Percentiles rank a stretch among this genome's conserved stretches.
Evolutionary conservation across 306 rosid genomes (phyloP).

Genomic region (Chamaecrista fasciculata): DNA sequence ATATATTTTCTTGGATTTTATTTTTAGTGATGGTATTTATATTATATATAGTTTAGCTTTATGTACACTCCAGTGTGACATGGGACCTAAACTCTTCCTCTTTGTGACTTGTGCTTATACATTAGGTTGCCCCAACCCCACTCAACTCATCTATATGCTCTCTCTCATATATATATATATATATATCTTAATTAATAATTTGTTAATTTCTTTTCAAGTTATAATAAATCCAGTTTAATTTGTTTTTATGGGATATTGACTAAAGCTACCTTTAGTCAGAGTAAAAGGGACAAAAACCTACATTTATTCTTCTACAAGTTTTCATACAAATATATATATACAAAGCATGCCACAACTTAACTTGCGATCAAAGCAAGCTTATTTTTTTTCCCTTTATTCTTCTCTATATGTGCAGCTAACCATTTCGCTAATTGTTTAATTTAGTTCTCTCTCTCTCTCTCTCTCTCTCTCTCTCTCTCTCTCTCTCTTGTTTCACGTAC

Average conservation of each 20-base stretch:
- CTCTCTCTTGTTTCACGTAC: conserved; percentile 27
- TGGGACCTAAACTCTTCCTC: conserved; percentile 54
- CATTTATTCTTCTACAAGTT: conserved; percentile 64
- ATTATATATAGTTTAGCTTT: conserved; percentile 44
- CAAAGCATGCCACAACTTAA: conserved; percentile 43
- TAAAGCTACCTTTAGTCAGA: conserved; percentile 52
- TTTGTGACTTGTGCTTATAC: conserved; percentile 32
- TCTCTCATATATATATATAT: background rate
- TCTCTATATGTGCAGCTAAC: conserved; percentile 39
- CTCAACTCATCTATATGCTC: conserved; percentile 53
- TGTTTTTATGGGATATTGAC: conserved; percentile 28
- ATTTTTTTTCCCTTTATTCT: conserved; percentile 1
- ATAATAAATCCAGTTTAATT: background rate
- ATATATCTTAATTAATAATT: background rate
- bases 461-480: background rate
- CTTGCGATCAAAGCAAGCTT: conserved; percentile 73
- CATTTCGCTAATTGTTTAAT: conserved; percentile 33
- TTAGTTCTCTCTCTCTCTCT: conserved; percentile 32
- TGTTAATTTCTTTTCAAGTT: conserved; percentile 25
- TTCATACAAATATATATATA: conserved; percentile 37
- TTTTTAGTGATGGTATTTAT: conserved; percentile 23
- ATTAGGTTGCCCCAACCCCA: conserved; percentile 67
- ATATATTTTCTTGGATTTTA: background rate
- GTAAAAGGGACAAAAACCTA: conserved; percentile 46
- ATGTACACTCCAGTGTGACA: conserved; percentile 74